Conservation (phyloP, 2,329 filamentous ascomycete genomes). For the Shiraia sp. region DNA sequence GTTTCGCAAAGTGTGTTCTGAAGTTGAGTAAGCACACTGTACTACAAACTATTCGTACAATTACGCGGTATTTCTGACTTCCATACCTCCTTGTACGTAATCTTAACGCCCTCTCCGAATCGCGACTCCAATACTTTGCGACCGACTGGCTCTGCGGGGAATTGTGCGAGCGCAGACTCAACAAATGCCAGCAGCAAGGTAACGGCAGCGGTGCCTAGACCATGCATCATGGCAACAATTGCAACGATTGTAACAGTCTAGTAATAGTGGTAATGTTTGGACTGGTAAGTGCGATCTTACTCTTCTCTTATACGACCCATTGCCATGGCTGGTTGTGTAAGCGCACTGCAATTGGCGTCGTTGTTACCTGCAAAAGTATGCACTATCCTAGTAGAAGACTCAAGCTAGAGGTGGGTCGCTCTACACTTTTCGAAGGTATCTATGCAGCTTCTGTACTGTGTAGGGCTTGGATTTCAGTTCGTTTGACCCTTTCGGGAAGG, state of each 20-base stretch:
- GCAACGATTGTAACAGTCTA: not conserved
- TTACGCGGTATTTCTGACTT: not conserved
- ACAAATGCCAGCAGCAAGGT: constrained; percentile 9
- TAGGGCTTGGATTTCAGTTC: not conserved
- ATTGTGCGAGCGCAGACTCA: constrained; percentile 12
- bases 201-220: constrained; percentile 2
- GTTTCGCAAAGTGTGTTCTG: constrained; percentile 58
- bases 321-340: no score
- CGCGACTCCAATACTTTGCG: constrained; percentile 20
- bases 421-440: not conserved
- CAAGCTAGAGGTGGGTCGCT: not conserved
- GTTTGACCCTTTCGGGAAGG: constrained; percentile 2
- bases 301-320: no score
- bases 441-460: not conserved
- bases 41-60: constrained; percentile 4
- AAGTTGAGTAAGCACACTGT: no score
- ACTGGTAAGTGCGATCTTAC: no score
- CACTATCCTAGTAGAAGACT: no score
- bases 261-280: no score
- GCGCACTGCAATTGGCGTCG: no score
- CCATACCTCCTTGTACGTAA: constrained; percentile 31
- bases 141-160: constrained; percentile 14
- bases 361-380: no score
- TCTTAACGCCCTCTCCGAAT: constrained; percentile 25
- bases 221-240: constrained; percentile 3